Conservation (phyloP, 495 filamentous ascomycete species). For the Penicillium steckii region DNA sequence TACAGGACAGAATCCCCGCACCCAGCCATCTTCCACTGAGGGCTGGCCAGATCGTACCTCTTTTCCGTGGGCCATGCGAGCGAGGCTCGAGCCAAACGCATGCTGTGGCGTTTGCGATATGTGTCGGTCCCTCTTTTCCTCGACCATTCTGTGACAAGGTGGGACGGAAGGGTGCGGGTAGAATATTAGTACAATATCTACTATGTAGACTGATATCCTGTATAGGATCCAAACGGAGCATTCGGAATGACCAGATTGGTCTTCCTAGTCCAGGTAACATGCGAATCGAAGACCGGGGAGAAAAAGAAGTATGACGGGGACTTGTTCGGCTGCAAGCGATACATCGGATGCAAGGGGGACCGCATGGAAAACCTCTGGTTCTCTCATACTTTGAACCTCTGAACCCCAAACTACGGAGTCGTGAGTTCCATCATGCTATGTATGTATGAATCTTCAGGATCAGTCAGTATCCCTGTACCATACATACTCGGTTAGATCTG, state of each 20-base stretch:
- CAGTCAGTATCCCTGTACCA: too few species aligned
- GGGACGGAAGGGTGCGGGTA: too few species aligned
- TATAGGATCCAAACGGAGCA: constrained; percentile 16
- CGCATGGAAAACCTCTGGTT: not conserved
- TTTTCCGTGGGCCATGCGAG: not conserved
- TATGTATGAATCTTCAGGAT: too few species aligned
- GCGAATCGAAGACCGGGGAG: not conserved
- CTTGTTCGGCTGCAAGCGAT: constrained; percentile 12
- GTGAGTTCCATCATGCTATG: too few species aligned
- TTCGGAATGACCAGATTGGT: constrained; percentile 16
- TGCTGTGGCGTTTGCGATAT: not conserved
- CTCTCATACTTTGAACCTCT: constrained; percentile 7
- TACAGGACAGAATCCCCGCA: not conserved
- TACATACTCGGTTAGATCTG: too few species aligned
- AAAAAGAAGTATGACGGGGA: constrained; percentile 22
- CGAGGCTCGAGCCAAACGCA: constrained; percentile 1
- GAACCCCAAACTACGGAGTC: too few species aligned
- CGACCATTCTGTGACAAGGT: constrained; percentile 3
- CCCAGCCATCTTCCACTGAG: not conserved
- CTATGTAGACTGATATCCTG: too few species aligned
- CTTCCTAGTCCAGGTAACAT: constrained; percentile 26
- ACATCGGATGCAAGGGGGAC: constrained; percentile 25
- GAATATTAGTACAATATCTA: too few species aligned
- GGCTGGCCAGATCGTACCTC: constrained; percentile 2
- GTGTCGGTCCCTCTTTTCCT: not conserved